These are phyloP conservation scores for Mercurialis annua DNA, from an alignment of 345 rosid genomes.

Conservation along the genomic window DNA sequence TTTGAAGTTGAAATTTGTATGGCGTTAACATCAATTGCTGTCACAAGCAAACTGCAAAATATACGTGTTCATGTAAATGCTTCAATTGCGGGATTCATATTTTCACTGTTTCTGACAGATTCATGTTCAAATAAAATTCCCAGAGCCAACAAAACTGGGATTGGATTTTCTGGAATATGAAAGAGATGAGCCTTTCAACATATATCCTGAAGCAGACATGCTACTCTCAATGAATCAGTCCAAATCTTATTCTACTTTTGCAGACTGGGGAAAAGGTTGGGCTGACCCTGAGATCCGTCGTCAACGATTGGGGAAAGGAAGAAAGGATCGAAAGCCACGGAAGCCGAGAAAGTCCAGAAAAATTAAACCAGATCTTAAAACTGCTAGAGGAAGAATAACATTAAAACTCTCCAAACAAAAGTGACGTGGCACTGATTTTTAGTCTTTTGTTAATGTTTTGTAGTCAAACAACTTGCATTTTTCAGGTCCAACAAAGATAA, in stretches of 20 bases:
- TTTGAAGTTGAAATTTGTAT: not conserved
- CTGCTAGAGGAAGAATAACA: constrained; percentile 46
- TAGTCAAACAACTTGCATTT: too few relatives aligned
- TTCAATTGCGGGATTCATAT: not conserved
- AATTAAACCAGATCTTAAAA: constrained; percentile 28
- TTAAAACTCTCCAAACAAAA: constrained; percentile 37
- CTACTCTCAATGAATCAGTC: constrained; percentile 37
- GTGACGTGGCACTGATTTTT: not conserved
- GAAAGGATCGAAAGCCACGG: constrained; percentile 23
- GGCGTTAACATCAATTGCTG: not conserved
- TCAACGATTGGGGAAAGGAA: constrained; percentile 41
- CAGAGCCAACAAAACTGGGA: constrained; percentile 58
- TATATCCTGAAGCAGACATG: constrained; percentile 88
- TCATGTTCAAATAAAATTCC: constrained; percentile 66
- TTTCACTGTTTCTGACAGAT: constrained; percentile 37
- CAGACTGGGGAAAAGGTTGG: constrained; percentile 90
- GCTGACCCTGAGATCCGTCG: constrained; percentile 83
- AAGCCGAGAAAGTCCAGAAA: constrained; percentile 21
- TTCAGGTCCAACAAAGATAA: too few relatives aligned
- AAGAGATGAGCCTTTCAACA: constrained; percentile 39
- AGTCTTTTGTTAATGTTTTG: not conserved
- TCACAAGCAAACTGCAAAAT: too few relatives aligned
- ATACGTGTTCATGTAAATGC: not conserved
- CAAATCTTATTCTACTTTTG: constrained; percentile 45
- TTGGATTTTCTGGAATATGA: constrained; percentile 39